Base-by-base conservation (phyloP, 1,139 yeast species). In the Keqinozyma sinolaborantium region DNA sequence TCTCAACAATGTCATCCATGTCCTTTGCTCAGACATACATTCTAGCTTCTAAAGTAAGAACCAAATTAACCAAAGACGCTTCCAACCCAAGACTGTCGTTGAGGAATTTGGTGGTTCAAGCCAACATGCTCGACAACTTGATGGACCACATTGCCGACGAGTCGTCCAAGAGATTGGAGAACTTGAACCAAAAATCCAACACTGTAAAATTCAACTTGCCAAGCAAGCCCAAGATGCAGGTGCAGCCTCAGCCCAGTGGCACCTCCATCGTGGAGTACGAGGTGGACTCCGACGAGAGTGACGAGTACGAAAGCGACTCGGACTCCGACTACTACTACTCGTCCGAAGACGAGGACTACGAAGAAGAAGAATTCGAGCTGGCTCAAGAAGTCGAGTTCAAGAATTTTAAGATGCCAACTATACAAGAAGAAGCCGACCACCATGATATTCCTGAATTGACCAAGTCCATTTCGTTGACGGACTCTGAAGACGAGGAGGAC, bases 11-110 rank as follows among this genome's bases (percentile, higher is more conserved):
- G 47, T 44, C 49, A 19, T 30, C 43, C 19, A 41, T 61, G 57
- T 54, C 77, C 8, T 58, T 72, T 47, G 66, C 77, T n/a, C 75
- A 77, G 47, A 70, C 85, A 6, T 82, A 80, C 53, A 54, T 75
- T 19, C 68, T 83, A 36, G 90, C 92, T 21, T 72, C 83, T 26
- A 75, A 70, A 48, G 94, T 84, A 10, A 76, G 86, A 51, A 50
- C 72, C 25, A 83, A 82, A 60, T 71, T 84, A 23, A 76, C 86
- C 25, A 68, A 58, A 36, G 88, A 82, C 51, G 90, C 90, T 3
- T 53, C 73, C 23, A 70, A 71, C 40, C 72, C 74, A 6, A 83
- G 79, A 43, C 75, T 81, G 26, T 63, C 78, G 38, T 64, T 84
- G 33, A 67, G 87, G 38, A 60, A 68, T 30, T 66, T 84, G 29